phyloP scores from a whole-genome alignment of 495 filamentous ascomycete species.

The Tricharina praecox region DNA sequence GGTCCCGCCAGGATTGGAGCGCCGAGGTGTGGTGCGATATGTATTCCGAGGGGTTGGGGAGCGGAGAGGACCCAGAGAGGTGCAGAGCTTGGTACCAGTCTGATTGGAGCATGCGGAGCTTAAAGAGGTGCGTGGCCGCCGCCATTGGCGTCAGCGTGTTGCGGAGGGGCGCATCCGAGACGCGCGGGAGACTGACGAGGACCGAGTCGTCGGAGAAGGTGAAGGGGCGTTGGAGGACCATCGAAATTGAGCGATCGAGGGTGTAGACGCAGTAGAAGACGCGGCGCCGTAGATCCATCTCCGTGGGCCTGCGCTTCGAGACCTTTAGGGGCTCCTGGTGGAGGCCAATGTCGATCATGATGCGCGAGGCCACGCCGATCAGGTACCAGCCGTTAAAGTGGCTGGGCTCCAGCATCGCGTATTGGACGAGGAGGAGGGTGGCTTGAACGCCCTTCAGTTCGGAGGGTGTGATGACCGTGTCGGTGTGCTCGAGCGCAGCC shows the following conservation, averaged over 20 bases:
- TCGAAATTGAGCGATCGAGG: conserved; percentile 64
- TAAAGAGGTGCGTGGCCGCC: conserved; percentile 44
- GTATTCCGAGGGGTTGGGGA: conserved; percentile 41
- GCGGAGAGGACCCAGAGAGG: conserved; percentile 46
- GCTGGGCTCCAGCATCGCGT: conserved; percentile 69
- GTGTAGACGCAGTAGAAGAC: conserved; percentile 78
- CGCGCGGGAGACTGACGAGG: conserved; percentile 43
- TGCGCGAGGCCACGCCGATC: conserved; percentile 69
- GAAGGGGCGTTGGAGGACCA: conserved; percentile 63
- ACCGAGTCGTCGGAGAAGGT: conserved; percentile 84
- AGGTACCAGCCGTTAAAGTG: conserved; percentile 86
- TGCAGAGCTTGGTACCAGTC: conserved; percentile 68
- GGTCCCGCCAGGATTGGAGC: conserved; percentile 49
- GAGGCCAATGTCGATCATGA: conserved; percentile 69
- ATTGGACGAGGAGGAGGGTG: conserved; percentile 66
- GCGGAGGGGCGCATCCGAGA: conserved; percentile 13
- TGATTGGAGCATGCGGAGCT: conserved; percentile 61
- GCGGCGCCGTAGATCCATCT: conserved; percentile 56
- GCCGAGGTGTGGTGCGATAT: conserved; percentile 47
- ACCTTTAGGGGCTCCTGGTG: conserved; percentile 73
- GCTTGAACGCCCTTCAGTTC: conserved; percentile 70
- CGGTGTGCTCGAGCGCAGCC: conserved; percentile 52
- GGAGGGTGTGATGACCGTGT: conserved; percentile 66
- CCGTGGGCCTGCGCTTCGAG: conserved; percentile 40
- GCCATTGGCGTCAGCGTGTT: conserved; percentile 23